Percentiles rank a stretch among this genome's conserved stretches.
Evolutionary conservation across 2,329 filamentous ascomycete species (phyloP).

Genomic region (Penicillium palitans): DNA sequence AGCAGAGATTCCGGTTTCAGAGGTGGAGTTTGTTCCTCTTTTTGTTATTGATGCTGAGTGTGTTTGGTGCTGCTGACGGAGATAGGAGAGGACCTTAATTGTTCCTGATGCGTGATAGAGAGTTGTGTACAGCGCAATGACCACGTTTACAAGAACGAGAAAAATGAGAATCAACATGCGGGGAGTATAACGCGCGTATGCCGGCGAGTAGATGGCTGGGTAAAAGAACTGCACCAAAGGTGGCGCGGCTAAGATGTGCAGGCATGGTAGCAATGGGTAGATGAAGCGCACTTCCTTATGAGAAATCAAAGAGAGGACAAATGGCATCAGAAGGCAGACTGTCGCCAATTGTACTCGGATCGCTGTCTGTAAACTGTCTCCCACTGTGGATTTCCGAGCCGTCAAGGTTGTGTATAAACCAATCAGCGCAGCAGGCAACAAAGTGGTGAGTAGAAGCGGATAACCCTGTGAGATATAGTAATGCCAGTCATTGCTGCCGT

Average conservation of each 20-base stretch:
- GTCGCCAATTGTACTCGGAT: constrained; percentile 58
- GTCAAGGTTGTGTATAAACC: constrained; percentile 60
- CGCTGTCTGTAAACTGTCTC: constrained; percentile 32
- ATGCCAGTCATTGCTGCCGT: constrained; percentile 84
- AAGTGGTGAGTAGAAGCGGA: constrained; percentile 80
- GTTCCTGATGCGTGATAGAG: constrained; percentile 79
- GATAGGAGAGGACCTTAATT: constrained; percentile 69
- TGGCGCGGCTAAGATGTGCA: constrained; percentile 76
- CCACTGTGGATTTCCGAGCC: constrained; percentile 36
- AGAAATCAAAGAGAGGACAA: constrained; percentile 71
- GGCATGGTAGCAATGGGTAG: constrained; percentile 83
- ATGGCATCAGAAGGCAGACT: constrained; percentile 60
- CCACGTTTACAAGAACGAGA: constrained; percentile 65
- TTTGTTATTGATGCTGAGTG: constrained; percentile 46
- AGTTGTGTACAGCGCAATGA: constrained; percentile 72
- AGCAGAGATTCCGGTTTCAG: constrained; percentile 50
- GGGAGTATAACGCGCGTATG: constrained; percentile 41
- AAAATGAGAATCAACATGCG: constrained; percentile 56
- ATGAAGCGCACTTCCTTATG: constrained; percentile 99
- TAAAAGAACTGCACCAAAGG: constrained; percentile 66
- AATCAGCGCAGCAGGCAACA: constrained; percentile 70
- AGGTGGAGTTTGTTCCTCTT: constrained; percentile 7
- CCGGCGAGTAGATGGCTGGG: constrained; percentile 38
- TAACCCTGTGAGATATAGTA: constrained; percentile 92
- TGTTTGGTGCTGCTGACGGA: constrained; percentile 71